phyloP scores from a whole-genome alignment of 1,284 basidiomycete genomes.

The Spongispora temasekensis region DNA sequence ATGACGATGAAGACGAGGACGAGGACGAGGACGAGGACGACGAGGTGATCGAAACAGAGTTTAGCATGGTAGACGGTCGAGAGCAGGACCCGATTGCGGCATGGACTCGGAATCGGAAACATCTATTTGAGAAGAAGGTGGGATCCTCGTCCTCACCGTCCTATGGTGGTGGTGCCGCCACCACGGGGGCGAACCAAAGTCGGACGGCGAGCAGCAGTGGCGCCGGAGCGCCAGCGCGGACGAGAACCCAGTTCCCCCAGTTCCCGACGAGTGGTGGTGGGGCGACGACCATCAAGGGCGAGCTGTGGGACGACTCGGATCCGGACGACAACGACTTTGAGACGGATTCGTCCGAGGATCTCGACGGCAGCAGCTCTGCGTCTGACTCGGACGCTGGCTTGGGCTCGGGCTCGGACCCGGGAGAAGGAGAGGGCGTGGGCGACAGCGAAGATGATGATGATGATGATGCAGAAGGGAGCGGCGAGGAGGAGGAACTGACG shows the following conservation, averaged over 20 bases:
- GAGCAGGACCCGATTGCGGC: slow-evolving; percentile 64
- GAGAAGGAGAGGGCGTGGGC: no score
- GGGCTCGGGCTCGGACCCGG: slow-evolving; percentile 17
- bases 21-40: slow-evolving; percentile 37
- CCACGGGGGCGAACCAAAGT: slow-evolving; percentile 48
- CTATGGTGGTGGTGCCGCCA: slow-evolving; percentile 6
- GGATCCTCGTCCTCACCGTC: slow-evolving; percentile 4
- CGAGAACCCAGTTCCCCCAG: no score
- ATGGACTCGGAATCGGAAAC: slow-evolving; percentile 60
- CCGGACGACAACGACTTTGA: slow-evolving; percentile 57
- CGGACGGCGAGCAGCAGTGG: slow-evolving; percentile 60
- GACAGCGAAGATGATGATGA: slow-evolving; percentile 22
- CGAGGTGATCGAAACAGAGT: slow-evolving; percentile 58
- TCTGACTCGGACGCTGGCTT: not conserved
- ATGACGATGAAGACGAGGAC: not conserved
- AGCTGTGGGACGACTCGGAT: slow-evolving; percentile 48
- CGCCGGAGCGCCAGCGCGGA: no score
- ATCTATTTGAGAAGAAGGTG: slow-evolving; percentile 53
- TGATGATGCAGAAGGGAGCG: slow-evolving; percentile 17
- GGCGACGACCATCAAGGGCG: slow-evolving; percentile 30
- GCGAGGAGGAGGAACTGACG: slow-evolving; percentile 19
- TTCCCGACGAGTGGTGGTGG: slow-evolving; percentile 2
- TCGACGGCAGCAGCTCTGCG: slow-evolving; percentile 26
- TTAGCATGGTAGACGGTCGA: slow-evolving; percentile 68
- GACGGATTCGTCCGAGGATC: slow-evolving; percentile 35